A percentile compares a stretch with the other conserved stretches of the same genome.
Conservation (phyloP, 495 filamentous ascomycete genomes). For the Recurvomyces mirabilis region DNA sequence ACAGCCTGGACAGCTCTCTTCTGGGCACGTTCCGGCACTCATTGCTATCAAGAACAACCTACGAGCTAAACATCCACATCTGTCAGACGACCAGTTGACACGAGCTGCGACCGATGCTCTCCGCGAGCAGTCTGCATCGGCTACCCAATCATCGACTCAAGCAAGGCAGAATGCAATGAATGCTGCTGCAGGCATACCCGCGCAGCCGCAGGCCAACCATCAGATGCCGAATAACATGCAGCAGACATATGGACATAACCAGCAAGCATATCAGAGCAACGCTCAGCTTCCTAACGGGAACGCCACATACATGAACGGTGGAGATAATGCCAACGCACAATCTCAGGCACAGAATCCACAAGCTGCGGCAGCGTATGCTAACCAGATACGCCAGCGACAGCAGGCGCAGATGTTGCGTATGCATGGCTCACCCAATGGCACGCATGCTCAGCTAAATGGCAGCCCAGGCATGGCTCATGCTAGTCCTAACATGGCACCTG, state of each 20-base stretch:
- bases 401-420: constrained; percentile 8
- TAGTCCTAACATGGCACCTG: constrained; percentile 11
- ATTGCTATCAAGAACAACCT: constrained; percentile 25
- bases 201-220: too few species aligned
- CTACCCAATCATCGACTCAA: constrained; percentile 12
- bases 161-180: constrained; percentile 28
- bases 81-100: constrained; percentile 24
- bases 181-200: constrained; percentile 29
- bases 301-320: constrained; percentile 13
- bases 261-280: constrained; percentile 13
- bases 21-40: constrained; percentile 28
- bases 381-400: constrained; percentile 10
- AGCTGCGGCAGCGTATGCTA: constrained; percentile 9
- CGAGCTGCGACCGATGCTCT: constrained; percentile 24
- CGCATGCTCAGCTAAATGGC: constrained; percentile 10
- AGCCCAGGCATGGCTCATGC: constrained; percentile 6
- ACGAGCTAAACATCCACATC: constrained; percentile 25
- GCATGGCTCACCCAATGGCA: constrained; percentile 8
- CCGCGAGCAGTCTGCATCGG: constrained; percentile 1
- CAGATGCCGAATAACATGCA: constrained; percentile 9
- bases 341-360: constrained; percentile 3
- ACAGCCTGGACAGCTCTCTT: constrained; percentile 25
- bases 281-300: constrained; percentile 10
- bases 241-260: constrained; percentile 10
- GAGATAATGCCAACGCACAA: neutral